These are phyloP conservation scores for Claviceps quebecensis DNA, from an alignment of 2,329 filamentous ascomycete species.

Conservation along the genomic window DNA sequence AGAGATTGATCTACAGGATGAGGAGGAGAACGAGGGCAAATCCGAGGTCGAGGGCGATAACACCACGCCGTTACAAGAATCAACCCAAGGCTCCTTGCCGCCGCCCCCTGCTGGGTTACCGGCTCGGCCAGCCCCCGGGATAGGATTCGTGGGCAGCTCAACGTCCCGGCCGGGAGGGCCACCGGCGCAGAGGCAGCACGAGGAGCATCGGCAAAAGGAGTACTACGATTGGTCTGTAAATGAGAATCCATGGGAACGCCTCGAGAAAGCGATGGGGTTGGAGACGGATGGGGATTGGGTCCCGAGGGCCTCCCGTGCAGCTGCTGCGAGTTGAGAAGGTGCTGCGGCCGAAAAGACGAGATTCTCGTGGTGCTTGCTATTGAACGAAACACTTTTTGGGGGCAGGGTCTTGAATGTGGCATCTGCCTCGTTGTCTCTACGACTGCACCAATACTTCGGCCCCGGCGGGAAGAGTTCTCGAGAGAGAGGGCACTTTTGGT, in stretches of 20 bases:
- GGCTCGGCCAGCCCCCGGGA: constrained; percentile 15
- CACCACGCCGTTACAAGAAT: neutral
- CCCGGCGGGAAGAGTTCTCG: too few relatives aligned
- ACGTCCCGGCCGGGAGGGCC: neutral
- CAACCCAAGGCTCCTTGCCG: constrained; percentile 6
- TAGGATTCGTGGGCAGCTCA: constrained; percentile 2
- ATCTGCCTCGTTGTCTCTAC: neutral
- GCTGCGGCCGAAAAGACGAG: neutral
- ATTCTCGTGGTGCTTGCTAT: neutral
- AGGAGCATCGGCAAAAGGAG: constrained; percentile 26
- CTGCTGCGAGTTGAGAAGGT: neutral
- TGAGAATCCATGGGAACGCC: constrained; percentile 55
- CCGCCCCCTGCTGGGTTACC: constrained; percentile 21
- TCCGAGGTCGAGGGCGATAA: constrained; percentile 10
- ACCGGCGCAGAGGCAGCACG: neutral
- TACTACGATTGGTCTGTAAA: constrained; percentile 59
- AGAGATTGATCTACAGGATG: constrained; percentile 31
- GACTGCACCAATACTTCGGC: too few relatives aligned
- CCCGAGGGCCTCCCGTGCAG: constrained; percentile 2
- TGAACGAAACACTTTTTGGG: neutral
- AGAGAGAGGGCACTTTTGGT: neutral
- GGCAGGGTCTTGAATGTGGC: neutral
- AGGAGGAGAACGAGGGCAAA: constrained; percentile 9
- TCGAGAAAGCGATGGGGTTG: constrained; percentile 36
- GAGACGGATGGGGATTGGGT: constrained; percentile 32